Evolutionary conservation across 805 yeast genomes (phyloP), one percentile per base, ranked within the genome.

Genomic region (Myxozyma vanderwaltii): DNA sequence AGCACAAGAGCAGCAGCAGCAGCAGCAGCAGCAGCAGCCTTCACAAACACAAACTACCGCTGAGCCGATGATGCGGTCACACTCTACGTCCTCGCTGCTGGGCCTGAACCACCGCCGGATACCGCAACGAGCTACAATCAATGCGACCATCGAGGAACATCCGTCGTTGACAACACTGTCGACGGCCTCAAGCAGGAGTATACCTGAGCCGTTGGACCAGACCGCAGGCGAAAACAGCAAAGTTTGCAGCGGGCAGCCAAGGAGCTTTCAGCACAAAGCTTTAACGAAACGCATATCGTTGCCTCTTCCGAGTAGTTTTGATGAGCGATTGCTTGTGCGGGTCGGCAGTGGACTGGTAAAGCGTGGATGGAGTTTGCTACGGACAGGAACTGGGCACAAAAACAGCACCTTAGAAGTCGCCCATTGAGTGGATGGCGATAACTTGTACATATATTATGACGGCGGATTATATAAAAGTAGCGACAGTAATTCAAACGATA

Each of bases 351-450:
- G 56, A 23, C 10, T 52, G 7, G 27, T 52, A 35, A 46, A 44
- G 21, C 56, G 56, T 21, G 56, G 56, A n/a, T 43, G 41, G 39
- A 40, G 45, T 12, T 15, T 52, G 39, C 50, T 52, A 38, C 40
- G 29, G 39, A 27, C 36, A 3, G 40, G 51, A 10, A 31, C 47
- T 6, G n/a, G 33, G 31, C 47, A 29, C 33, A 46, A 46, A 26
- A 1, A 24, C 39, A 31, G 50, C 50, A 26, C 7, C 15, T 5
- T 31, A 24, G 26, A n/a, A n/a, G 39, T 46, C 17, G 50, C 24
- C 17, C 17, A 19, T 15, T 19, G 17, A 26, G 24, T 23, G 12
- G 8, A 10, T 38, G 43, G 8, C 13, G 8, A n/a, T n/a, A n/a
- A n/a, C n/a, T n/a, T n/a, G n/a, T n/a, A n/a, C n/a, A n/a, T n/a